These are phyloP conservation scores for Talaromyces thailandensis DNA, from an alignment of 495 filamentous ascomycete genomes.

Conservation along the genomic window DNA sequence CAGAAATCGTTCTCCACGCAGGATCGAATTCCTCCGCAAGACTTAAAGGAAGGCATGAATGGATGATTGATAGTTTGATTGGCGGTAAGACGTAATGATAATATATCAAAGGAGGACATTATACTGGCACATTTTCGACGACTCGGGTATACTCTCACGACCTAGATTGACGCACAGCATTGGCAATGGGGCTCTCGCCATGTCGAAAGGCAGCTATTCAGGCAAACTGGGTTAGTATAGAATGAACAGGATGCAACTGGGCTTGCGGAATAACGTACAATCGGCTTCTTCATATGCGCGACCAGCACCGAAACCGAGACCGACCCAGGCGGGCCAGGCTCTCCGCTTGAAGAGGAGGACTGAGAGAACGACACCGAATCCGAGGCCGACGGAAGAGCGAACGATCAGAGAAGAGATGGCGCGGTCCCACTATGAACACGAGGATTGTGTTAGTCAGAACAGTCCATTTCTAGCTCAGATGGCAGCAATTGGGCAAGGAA, in stretches of 20 bases:
- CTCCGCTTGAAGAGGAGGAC: constrained; percentile 95
- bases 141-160: constrained; percentile 4
- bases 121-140: neutral
- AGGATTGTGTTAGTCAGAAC: neutral
- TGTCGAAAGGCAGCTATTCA: constrained; percentile 38
- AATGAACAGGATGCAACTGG: neutral
- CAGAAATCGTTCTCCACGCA: neutral
- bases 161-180: constrained; percentile 31
- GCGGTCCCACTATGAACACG: constrained; percentile 83
- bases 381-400: constrained; percentile 86
- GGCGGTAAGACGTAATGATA: neutral
- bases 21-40: neutral
- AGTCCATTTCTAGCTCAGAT: neutral
- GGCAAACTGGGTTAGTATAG: neutral
- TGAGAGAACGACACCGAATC: constrained; percentile 96
- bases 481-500: neutral
- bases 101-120: neutral
- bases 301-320: constrained; percentile 88
- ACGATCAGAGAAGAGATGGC: constrained; percentile 94
- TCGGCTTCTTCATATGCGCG: constrained; percentile 85
- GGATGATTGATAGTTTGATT: neutral
- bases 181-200: constrained; percentile 35
- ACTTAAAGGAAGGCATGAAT: neutral
- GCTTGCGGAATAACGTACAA: constrained; percentile 25
- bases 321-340: constrained; percentile 90